Percentiles rank a stretch among this genome's conserved stretches.
phyloP scores from a whole-genome alignment of 2,329 filamentous ascomycete genomes.

The Pseudogymnoascus sp. region DNA sequence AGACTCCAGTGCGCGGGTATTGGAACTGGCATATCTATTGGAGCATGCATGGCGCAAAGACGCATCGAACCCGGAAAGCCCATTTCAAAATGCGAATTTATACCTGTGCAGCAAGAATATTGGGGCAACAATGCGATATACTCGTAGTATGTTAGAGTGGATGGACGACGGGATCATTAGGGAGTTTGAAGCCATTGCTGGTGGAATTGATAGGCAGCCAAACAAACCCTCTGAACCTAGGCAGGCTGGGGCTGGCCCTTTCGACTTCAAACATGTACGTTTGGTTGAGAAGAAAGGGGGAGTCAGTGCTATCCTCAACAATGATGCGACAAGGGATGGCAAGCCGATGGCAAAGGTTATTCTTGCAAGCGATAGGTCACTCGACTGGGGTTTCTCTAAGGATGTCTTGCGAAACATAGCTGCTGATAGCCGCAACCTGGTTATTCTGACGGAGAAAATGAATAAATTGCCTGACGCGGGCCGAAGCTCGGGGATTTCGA shows the following conservation, averaged over 20 bases:
- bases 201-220: conserved; percentile 33
- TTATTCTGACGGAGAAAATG: conserved; percentile 76
- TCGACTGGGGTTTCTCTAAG: conserved; percentile 93
- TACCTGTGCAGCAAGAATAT: conserved; percentile 83
- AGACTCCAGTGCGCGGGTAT: conserved; percentile 87
- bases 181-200: conserved; percentile 67
- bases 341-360: conserved; percentile 60
- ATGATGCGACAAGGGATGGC: conserved; percentile 33
- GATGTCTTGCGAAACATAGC: conserved; percentile 69
- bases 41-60: conserved; percentile 84
- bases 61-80: conserved; percentile 42
- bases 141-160: conserved; percentile 96
- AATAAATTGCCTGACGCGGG: conserved; percentile 31
- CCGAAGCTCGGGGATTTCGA: conserved; percentile 43
- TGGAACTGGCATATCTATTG: conserved; percentile 85
- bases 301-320: conserved; percentile 60
- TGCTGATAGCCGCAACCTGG: conserved; percentile 67
- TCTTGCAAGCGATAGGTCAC: conserved; percentile 77
- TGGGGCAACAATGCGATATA: conserved; percentile 81
- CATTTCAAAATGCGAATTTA: conserved; percentile 49
- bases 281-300: conserved; percentile 76
- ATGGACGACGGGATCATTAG: conserved; percentile 95
- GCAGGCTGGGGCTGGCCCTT: conserved; percentile 54
- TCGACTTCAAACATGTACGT: conserved; percentile 81
- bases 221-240: conserved; percentile 41